phyloP scores from a whole-genome alignment of 2,329 filamentous ascomycete genomes.

The Cercospora zeina region DNA sequence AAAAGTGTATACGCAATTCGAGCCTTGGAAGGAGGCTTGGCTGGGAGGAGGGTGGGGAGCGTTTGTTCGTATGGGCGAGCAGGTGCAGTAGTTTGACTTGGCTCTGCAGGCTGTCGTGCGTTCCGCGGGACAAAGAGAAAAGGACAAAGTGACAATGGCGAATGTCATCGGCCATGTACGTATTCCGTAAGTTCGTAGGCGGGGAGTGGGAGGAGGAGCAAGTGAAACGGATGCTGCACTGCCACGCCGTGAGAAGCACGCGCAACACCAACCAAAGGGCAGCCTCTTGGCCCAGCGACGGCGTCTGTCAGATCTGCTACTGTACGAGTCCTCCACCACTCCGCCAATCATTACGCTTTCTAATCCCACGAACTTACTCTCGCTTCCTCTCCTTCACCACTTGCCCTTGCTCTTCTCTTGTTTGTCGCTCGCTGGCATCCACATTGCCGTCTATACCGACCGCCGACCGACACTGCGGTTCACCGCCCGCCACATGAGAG shows the following conservation, averaged over 20 bases:
- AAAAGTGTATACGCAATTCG: constrained; percentile 11
- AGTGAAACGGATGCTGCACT: no score
- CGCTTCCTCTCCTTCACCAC: neutral
- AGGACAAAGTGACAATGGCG: no score
- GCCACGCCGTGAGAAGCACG: no score
- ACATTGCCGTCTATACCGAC: neutral
- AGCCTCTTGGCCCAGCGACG: neutral
- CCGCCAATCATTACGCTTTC: neutral
- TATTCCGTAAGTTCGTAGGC: no score
- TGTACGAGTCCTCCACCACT: neutral
- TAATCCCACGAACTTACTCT: neutral
- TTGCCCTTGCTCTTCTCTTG: neutral
- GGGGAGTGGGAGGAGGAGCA: no score
- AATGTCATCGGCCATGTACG: no score
- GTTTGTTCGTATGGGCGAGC: neutral
- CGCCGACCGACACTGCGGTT: neutral
- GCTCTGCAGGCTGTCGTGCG: no score
- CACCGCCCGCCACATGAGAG: neutral
- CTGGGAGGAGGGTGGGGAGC: neutral
- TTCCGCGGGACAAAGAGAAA: no score
- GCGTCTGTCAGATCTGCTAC: constrained; percentile 7
- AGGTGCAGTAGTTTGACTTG: neutral
- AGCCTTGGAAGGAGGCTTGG: constrained; percentile 13
- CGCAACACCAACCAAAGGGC: neutral
- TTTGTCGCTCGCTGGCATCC: constrained; percentile 1